Base-by-base conservation (phyloP, 257 asterid species). In the Avicennia marina region DNA sequence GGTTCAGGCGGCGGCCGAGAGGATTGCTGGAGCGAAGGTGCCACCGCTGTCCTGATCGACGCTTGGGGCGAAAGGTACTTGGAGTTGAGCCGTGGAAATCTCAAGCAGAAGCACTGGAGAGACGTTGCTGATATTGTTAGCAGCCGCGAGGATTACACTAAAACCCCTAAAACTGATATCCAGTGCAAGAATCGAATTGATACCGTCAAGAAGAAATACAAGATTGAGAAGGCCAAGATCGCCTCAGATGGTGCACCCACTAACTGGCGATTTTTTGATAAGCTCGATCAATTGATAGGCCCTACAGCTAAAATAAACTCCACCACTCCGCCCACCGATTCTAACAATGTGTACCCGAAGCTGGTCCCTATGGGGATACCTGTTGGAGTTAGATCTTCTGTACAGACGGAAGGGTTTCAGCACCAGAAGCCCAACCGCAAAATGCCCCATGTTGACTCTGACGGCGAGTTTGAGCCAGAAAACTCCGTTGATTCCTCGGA, bases 11-110 rank as follows among this genome's bases (percentile, higher is more conserved):
- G 78, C 52, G 80, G 79, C 54, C 46, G 98, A 3, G 98, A 90
- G 73, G 96, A 90, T 43, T 87, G 98, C 75, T 90, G 98, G 98
- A 84, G 90, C 74, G 98, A 90, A 64, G 94, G 68, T 11, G 97
- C 97, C 11, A 86, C 96, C 40, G 78, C 72, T 17, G 81, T 82
- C 56, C 62, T 84, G 9, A 84, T 87, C 67, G 95, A 80, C 6
- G 90, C 97, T 7, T 90, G 96, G 97, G 98, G 96, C 8, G 91
- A 81, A 12, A 56, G 95, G 58, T 90, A 81, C 53, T 7, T 90
- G 66, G 96, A 90, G 70, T 63, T 90, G 48, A 90, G 87, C 73
- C 72, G 95, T 1, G 97, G 97, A 3, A 90, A 90, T 67, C 86
- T 90, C 48, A 84, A 82, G 72, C 96, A 90, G 74, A 77, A 82